Evolutionary conservation across 371 early-diverging fungal species (phyloP), one percentile per base, ranked within the genome.

Genomic region (Syncephalastrum sp.): DNA sequence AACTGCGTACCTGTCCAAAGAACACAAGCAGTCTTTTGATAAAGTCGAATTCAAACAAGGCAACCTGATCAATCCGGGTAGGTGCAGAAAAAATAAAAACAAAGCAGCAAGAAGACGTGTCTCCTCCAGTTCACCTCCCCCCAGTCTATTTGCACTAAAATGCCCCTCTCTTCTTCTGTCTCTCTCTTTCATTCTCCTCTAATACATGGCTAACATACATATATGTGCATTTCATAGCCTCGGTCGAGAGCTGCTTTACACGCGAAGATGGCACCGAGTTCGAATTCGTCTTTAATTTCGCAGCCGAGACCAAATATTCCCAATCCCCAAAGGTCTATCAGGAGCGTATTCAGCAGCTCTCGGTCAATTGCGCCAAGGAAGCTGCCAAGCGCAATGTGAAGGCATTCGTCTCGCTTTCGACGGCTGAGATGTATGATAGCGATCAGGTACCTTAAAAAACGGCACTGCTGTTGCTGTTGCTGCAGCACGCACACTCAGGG

Each of bases 241-340:
- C 89, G 24, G 79, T 90, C 29, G 86, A 84, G 53, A 84, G 83
- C 61, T 86, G 85, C 41, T 94, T 91, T 62, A 77, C 82, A 4
- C 76, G 80, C 45, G 81, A 80, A 8, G 89, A 90, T 55, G 86
- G 83, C 15, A 56, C 64, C n/a, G 77, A 73, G 60, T 91, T 81
- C 69, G 95, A 96, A 69, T 90, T 84, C 59, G 95, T 95, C 1
- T 86, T 95, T 74, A 93, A 96, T 71, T 82, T 91, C 64, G 95
- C 94, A 7, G 88, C 88, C 15, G 97, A 96, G 72, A 91, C 91
- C 38, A 95, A 93, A 66, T 95, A 92, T 69, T 90, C 91, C 0
- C 94, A 92, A 68, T 75, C 87, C 0, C 82, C 89, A 21, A 27
- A 85, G 84, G 74, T 93, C 19, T 95, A 96, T 74, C 87, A 92